A percentile compares a stretch with the other conserved stretches of the same genome.
phyloP scores from a whole-genome alignment of 192 early-diverging fungal species.

The Umbelopsis ramanniana region DNA sequence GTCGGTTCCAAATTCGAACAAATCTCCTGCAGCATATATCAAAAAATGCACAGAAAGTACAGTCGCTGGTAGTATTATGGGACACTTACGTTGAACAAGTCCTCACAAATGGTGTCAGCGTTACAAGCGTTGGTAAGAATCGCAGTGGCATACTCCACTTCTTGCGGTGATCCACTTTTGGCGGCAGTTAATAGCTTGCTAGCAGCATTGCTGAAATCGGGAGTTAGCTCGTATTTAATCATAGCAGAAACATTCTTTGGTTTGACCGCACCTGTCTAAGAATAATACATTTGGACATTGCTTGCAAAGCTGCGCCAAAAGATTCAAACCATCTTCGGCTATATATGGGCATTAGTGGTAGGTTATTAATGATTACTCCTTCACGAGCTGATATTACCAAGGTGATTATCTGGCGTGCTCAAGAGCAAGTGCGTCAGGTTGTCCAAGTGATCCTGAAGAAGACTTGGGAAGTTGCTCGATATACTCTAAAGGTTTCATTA shows the following conservation, averaged over 20 bases:
- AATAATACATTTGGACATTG: constrained; percentile 49
- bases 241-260: neutral
- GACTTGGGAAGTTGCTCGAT: constrained; percentile 58
- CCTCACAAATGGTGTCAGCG: constrained; percentile 47
- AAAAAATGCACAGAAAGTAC: neutral
- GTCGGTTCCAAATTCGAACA: neutral
- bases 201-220: constrained; percentile 35
- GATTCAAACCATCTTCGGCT: constrained; percentile 60
- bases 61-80: neutral
- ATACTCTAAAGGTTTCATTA: constrained; percentile 40
- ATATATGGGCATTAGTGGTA: neutral
- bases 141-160: constrained; percentile 75
- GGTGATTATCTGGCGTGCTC: constrained; percentile 39
- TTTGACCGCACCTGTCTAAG: constrained; percentile 28
- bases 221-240: neutral
- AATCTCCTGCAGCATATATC: neutral
- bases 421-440: constrained; percentile 51
- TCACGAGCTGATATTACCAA: constrained; percentile 39
- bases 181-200: constrained; percentile 52
- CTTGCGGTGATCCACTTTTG: constrained; percentile 56
- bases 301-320: constrained; percentile 77
- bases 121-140: constrained; percentile 67
- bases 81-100: constrained; percentile 51
- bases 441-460: constrained; percentile 59
- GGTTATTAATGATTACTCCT: neutral